Evolutionary conservation across 2,329 filamentous ascomycete genomes (phyloP), one percentile per base, ranked within the genome.

Genomic region (Verticillium klebahnii): DNA sequence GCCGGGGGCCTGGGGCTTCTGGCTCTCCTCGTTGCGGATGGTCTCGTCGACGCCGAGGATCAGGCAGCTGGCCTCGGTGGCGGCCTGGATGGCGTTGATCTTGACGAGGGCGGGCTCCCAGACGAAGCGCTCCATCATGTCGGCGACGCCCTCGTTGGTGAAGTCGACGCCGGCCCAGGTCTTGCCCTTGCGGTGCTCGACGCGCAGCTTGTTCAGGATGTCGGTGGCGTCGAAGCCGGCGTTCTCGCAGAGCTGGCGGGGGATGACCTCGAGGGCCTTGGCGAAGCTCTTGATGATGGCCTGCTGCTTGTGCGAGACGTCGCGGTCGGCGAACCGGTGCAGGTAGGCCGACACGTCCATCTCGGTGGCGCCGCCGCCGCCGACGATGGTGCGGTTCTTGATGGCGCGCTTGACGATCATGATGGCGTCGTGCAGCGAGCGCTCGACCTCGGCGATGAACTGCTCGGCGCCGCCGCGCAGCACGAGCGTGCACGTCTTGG

Each of bases 371-470:
- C 95, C 95, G 70, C 95, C 95, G 70, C 95, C 95, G 56, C 93
- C 95, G 31, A 99, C 95, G 67, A 99, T 97, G 73, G 87, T 91
- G 73, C 89, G 89, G 83, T 98, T 96, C 81, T 92, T 92, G 77
- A 98, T 92, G 32, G 95, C 92, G 65, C 96, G 93, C 87, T 98
- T 98, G 73, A 99, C 95, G 72, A 99, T 97, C 95, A 99, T 99
- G 78, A 99, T 98, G 69, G 95, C 95, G 72, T 99, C 95, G 82
- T 99, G 95, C 68, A 99, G 85, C 73, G 92, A 97, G 67, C 95
- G 91, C 82, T 99, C 95, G 1, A 97, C 95, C 77, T 99, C 95
- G 62, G 95, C 95, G 70, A 99, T 99, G 80, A 99, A 99, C 77
- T 99, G 95, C 82, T 99, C 95, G 39, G 95, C 95, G 67, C 95